These are phyloP conservation scores for Pseudocercospora pini-densiflorae DNA, from an alignment of 2,329 filamentous ascomycete species.

Conservation along the genomic window DNA sequence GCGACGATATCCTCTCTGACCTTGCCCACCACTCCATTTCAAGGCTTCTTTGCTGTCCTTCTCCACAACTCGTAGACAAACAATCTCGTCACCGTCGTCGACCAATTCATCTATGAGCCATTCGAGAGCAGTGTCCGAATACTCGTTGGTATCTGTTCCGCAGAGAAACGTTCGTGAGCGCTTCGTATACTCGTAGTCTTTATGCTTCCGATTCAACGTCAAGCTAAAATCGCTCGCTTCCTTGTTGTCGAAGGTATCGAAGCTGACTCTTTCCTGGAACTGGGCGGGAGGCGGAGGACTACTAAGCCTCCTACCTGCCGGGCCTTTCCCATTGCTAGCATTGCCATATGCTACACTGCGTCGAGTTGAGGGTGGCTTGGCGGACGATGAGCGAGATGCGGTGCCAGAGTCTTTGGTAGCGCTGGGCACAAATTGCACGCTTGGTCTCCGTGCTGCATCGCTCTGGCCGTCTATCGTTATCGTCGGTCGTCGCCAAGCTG, in stretches of 20 bases:
- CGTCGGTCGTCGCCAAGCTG: slow-evolving; percentile 40
- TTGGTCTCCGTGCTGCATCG: slow-evolving; percentile 35
- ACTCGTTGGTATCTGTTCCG: slow-evolving; percentile 87
- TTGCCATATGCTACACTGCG: slow-evolving; percentile 15
- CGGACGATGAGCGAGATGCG: slow-evolving; percentile 37
- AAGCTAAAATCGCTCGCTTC: slow-evolving; percentile 74
- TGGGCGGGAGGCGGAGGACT: slow-evolving; percentile 47
- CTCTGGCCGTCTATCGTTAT: slow-evolving; percentile 29
- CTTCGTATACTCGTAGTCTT: slow-evolving; percentile 79
- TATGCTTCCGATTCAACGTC: slow-evolving; percentile 83
- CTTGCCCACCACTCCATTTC: slow-evolving; percentile 48
- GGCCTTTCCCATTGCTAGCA: slow-evolving; percentile 17
- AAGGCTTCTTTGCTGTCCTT: slow-evolving; percentile 72
- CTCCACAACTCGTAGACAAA: slow-evolving; percentile 86
- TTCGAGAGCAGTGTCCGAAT: slow-evolving; percentile 89
- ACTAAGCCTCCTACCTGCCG: slow-evolving; percentile 33
- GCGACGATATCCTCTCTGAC: slow-evolving; percentile 65
- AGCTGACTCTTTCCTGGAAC: slow-evolving; percentile 72
- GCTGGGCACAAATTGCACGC: slow-evolving; percentile 44
- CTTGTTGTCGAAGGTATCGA: slow-evolving; percentile 72
- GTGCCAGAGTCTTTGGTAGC: slow-evolving; percentile 25
- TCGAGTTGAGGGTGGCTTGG: slow-evolving; percentile 32
- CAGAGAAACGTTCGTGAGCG: slow-evolving; percentile 88
- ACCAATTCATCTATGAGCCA: slow-evolving; percentile 92
- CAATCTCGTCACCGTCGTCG: slow-evolving; percentile 90